These are phyloP conservation scores for Claviceps purpurea DNA, from an alignment of 2,329 filamentous ascomycete genomes.

Conservation along the genomic window DNA sequence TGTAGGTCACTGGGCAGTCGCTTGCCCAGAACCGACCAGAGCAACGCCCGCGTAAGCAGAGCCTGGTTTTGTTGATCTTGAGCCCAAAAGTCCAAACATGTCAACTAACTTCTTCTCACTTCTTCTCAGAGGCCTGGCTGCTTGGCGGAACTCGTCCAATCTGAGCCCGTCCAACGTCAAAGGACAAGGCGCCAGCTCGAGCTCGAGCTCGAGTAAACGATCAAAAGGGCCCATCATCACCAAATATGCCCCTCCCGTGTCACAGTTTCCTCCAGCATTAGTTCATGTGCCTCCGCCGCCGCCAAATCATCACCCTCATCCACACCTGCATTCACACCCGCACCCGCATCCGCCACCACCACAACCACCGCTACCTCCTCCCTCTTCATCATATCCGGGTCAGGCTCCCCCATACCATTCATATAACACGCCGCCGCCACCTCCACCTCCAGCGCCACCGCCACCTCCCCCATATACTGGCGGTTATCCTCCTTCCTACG, in stretches of 20 bases:
- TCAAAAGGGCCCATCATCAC: constrained; percentile 22
- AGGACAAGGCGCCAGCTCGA: constrained; percentile 15
- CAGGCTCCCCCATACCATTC: constrained; percentile 14
- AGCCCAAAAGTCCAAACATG: background rate
- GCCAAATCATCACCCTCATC: constrained; percentile 9
- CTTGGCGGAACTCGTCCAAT: constrained; percentile 22
- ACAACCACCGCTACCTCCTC: constrained; percentile 1
- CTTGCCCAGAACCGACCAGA: constrained; percentile 37
- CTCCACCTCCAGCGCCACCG: constrained; percentile 4
- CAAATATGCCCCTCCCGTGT: constrained; percentile 19
- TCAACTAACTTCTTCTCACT: constrained; percentile 8
- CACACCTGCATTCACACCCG: constrained; percentile 1
- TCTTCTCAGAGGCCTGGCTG: constrained; percentile 19
- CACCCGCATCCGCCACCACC: background rate
- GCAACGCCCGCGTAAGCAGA: constrained; percentile 35
- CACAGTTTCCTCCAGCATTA: constrained; percentile 8
- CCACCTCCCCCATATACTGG: constrained; percentile 8
- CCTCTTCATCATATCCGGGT: constrained; percentile 12
- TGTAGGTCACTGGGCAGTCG: constrained; percentile 37
- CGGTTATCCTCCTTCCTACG: constrained; percentile 12
- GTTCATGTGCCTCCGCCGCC: constrained; percentile 13
- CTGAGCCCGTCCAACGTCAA: constrained; percentile 13
- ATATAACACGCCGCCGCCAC: constrained; percentile 7
- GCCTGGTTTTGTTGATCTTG: background rate
- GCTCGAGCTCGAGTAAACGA: constrained; percentile 15